Base-by-base conservation (phyloP, 2,329 filamentous ascomycete species). In the Mollisia scopiformis region DNA sequence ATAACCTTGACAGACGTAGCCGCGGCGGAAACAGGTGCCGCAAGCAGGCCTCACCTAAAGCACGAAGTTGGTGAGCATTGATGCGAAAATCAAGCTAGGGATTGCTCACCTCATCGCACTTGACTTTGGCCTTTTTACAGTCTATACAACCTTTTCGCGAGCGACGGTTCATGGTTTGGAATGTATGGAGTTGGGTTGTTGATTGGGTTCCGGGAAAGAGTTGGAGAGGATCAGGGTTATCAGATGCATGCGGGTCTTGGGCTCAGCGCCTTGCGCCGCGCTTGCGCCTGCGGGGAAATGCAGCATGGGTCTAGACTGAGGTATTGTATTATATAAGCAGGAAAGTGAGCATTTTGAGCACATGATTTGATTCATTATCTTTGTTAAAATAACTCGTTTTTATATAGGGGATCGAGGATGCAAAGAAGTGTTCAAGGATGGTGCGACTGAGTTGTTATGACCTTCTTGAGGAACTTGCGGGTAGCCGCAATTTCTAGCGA, bases 81-180 rank as follows among this genome's bases (percentile, higher is more conserved):
- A n/a, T n/a, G n/a, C n/a, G n/a, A n/a, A n/a, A n/a, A n/a, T n/a
- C n/a, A n/a, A n/a, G n/a, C n/a, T n/a, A n/a, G n/a, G n/a, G n/a
- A n/a, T n/a, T n/a, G n/a, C n/a, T n/a, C n/a, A n/a, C 82, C 73
- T 88, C 86, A 66, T 88, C 86, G 66, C 86, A 88, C 75, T 88
- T 88, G 80, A 88, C 88, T 78, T 88, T 88, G 58, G 86, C 78
- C 70, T 84, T 86, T 52, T 86, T 81, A 69, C 86, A 88, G 11
- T 86, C 88, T 55, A 88, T 84, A 64, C 84, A 88, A 2, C 86
- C 86, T 33, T 61, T 61, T 39, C 62, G 47, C 23, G 60, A 62
- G 8, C 60, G 62, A 11, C 58, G 43, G 33, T 57, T 58, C 62
- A 64, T 63, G 49, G 6, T 33, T 23, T n/a, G 49, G 6, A 11